Evolutionary conservation across 2,329 filamentous ascomycete genomes (phyloP), one percentile per base, ranked within the genome.

Genomic region (Akanthomyces uredinophilus): DNA sequence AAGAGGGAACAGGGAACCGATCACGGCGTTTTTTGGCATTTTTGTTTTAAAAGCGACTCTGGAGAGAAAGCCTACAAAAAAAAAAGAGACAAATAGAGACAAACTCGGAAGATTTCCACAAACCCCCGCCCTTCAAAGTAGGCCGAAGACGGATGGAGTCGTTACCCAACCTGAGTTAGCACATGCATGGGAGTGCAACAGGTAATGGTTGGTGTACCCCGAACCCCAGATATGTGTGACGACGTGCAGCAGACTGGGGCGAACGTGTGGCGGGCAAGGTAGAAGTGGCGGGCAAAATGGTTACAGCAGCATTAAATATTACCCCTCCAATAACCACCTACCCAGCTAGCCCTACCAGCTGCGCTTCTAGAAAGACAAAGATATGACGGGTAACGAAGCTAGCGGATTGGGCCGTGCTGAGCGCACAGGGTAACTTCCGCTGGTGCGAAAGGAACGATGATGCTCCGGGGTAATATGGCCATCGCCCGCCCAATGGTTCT

Each of bases 401-500:
- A 51, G 37, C 46, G 47, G 14, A 29, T 32, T n/a, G 27, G 13
- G 27, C 16, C 20, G 29, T 37, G 24, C 4, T 35, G 32, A 35
- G 7, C 11, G 24, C n/a, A 47, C 43, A 61, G 49, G 59, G 59
- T 61, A 43, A 29, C 59, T 61, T 61, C 59, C 59, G 59, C 51
- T 61, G 59, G 50, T 61, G 59, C 59, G 59, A 61, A 54, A 47
- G 50, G 50, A 61, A 54, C 58, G 32, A 46, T 41, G 35, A 14
- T 5, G 14, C 24, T n/a, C n/a, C 24, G 22, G 20, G 27, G 22
- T 5, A 18, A 39, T 18, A 18, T 51, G 49, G 16, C 8, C 3
- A 18, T n/a, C 16, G 32, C 16, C 27, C 18, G 49, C 13, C 27
- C 18, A 29, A 18, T 18, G 47, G 24, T 55, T 55, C 13, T 37